phyloP scores from a whole-genome alignment of 169 alveolate genomes.

The Theileria parva region DNA sequence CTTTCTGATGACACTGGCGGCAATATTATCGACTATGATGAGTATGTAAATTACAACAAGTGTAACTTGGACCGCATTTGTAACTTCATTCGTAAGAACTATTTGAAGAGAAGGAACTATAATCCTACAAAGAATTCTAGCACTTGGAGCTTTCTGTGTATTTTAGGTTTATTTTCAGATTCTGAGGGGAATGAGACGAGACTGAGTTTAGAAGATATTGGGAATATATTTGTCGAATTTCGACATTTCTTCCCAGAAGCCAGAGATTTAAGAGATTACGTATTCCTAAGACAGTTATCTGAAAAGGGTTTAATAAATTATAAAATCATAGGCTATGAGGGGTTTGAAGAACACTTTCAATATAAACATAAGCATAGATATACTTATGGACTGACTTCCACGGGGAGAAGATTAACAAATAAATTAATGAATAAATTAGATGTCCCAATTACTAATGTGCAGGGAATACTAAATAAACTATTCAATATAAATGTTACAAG shows the following conservation, averaged over 20 bases:
- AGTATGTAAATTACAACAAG: neutral
- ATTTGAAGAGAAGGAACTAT: slow-evolving; percentile 12
- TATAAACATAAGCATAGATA: slow-evolving; percentile 19
- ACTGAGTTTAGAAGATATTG: slow-evolving; percentile 21
- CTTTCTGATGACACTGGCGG: neutral
- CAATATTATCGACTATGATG: neutral
- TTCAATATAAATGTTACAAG: neutral
- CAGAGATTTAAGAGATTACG: slow-evolving; percentile 11
- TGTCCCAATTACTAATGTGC: slow-evolving; percentile 19
- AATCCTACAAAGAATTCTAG: slow-evolving; percentile 39
- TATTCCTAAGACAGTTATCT: slow-evolving; percentile 18
- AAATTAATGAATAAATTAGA: slow-evolving; percentile 37
- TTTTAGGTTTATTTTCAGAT: slow-evolving; percentile 44
- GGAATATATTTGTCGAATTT: slow-evolving; percentile 20
- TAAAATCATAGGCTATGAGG: slow-evolving; percentile 4
- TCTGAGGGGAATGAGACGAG: neutral
- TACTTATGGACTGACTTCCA: slow-evolving; percentile 44
- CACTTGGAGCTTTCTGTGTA: slow-evolving; percentile 55
- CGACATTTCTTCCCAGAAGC: slow-evolving; percentile 33
- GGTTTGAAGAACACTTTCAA: neutral
- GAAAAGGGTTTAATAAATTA: slow-evolving; percentile 26
- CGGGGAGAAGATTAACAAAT: slow-evolving; percentile 34
- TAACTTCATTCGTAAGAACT: slow-evolving; percentile 20
- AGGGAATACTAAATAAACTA: neutral
- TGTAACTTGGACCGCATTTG: slow-evolving; percentile 24